Conservation (phyloP, 441 rosid species). For the Viola pubescens region DNA sequence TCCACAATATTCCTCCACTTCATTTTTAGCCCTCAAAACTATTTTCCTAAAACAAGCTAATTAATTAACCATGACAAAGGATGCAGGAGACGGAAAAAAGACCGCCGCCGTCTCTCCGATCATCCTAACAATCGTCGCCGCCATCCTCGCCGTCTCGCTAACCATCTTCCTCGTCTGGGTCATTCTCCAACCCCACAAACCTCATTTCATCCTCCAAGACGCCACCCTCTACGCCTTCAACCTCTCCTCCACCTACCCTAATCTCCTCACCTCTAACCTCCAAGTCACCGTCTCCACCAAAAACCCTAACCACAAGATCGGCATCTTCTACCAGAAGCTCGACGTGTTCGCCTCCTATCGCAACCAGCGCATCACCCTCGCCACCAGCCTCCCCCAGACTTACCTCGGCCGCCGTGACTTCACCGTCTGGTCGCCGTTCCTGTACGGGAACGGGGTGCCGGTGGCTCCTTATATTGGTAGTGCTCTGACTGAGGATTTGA, state of each 20-base stretch:
- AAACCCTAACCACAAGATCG: constrained; percentile 56
- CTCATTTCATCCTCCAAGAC: constrained; percentile 54
- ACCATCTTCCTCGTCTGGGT: constrained; percentile 50
- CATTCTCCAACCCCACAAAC: constrained; percentile 52
- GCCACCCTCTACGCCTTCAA: constrained; percentile 47
- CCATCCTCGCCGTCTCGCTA: constrained; percentile 19
- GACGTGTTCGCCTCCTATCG: constrained; percentile 56
- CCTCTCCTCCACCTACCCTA: constrained; percentile 28
- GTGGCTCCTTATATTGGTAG: constrained; percentile 35
- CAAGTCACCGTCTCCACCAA: constrained; percentile 52
- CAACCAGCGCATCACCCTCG: constrained; percentile 54
- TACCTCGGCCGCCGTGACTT: constrained; percentile 64
- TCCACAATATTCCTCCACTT: too few relatives aligned
- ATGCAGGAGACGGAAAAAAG: too few relatives aligned
- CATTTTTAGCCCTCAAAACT: too few relatives aligned
- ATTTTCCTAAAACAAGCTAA: too few relatives aligned
- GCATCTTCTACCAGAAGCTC: constrained; percentile 53
- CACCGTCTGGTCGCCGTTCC: constrained; percentile 59
- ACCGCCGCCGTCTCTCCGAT: too few relatives aligned
- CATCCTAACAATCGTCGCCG: constrained; percentile 15
- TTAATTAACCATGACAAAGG: too few relatives aligned
- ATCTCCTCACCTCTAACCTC: constrained; percentile 31
- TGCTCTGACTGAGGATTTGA: constrained; percentile 44
- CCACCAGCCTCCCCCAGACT: constrained; percentile 38
- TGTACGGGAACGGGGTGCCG: constrained; percentile 41